Percentiles rank a stretch among this genome's conserved stretches.
These are phyloP conservation scores for Cucurbitaria berberidis DNA, from an alignment of 2,329 filamentous ascomycete species.

Conservation along the genomic window DNA sequence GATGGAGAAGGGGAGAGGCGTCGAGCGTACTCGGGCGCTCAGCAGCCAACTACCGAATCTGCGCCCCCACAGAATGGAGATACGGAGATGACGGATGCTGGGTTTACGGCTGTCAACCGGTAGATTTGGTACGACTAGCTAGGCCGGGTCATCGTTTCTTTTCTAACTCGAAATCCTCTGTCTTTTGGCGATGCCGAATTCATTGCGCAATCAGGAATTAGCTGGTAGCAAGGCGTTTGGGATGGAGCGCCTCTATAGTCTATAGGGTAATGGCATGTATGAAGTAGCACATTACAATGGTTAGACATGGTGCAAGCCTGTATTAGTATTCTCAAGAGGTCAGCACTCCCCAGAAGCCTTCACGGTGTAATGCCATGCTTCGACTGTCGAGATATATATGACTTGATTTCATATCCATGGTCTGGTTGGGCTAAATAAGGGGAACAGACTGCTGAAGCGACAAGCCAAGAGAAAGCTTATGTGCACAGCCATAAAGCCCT, in stretches of 20 bases:
- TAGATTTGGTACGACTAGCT: slow-evolving; percentile 17
- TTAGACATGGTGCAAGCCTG: background rate
- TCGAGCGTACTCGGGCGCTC: slow-evolving; percentile 39
- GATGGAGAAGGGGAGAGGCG: slow-evolving; percentile 32
- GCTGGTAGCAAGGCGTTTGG: slow-evolving; percentile 14
- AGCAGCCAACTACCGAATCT: slow-evolving; percentile 24
- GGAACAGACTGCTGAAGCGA: background rate
- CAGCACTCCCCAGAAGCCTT: background rate
- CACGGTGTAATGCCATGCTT: background rate
- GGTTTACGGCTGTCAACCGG: slow-evolving; percentile 48
- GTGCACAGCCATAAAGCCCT: background rate
- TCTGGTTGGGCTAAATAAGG: background rate
- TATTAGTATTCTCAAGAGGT: background rate
- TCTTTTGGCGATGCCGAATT: background rate
- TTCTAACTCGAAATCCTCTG: background rate
- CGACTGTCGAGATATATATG: background rate
- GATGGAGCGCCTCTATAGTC: background rate
- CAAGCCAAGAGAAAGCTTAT: background rate
- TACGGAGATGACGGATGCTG: slow-evolving; percentile 50
- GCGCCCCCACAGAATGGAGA: slow-evolving; percentile 46
- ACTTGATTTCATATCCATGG: background rate
- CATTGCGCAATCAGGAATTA: background rate
- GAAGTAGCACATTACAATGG: background rate
- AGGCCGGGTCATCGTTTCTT: background rate
- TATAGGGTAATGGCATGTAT: background rate